These are phyloP conservation scores for Mikania micrantha DNA, from an alignment of 129 eudicot genomes.

Conservation along the genomic window DNA sequence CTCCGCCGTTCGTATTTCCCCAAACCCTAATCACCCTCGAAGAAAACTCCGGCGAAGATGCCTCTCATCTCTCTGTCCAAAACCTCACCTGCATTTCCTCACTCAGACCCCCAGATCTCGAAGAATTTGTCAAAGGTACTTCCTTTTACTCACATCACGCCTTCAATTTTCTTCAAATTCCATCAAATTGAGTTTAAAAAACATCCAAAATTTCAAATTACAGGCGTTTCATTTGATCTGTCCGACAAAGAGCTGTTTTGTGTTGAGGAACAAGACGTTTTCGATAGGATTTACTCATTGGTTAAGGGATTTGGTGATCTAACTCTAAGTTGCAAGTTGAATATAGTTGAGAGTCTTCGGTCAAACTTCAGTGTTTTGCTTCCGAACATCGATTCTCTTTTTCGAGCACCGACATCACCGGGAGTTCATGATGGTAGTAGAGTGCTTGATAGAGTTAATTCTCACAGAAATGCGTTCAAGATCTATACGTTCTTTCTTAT, in stretches of 20 bases:
- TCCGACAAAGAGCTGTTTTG: slow-evolving; percentile 86
- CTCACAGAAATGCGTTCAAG: slow-evolving; percentile 79
- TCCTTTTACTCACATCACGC: neutral
- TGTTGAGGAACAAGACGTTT: slow-evolving; percentile 79
- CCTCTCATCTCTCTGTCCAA: slow-evolving; percentile 48
- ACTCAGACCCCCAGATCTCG: slow-evolving; percentile 66
- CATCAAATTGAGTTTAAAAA: neutral
- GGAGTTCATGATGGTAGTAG: slow-evolving; percentile 22
- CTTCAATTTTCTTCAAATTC: neutral
- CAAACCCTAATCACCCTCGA: slow-evolving; percentile 44
- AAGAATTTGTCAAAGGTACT: slow-evolving; percentile 86
- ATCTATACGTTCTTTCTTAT: slow-evolving; percentile 75
- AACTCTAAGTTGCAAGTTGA: slow-evolving; percentile 50
- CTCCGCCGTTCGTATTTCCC: slow-evolving; percentile 68
- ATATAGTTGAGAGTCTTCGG: slow-evolving; percentile 73
- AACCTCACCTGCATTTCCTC: slow-evolving; percentile 40
- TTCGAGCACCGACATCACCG: slow-evolving; percentile 29
- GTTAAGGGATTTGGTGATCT: slow-evolving; percentile 46
- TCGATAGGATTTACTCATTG: slow-evolving; percentile 72
- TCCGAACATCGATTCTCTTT: slow-evolving; percentile 85
- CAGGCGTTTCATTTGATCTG: slow-evolving; percentile 71
- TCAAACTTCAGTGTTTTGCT: slow-evolving; percentile 85
- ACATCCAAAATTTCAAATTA: neutral
- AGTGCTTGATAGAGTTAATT: slow-evolving; percentile 44
- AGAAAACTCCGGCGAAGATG: slow-evolving; percentile 29